Conservation (phyloP, 805 yeast species). For the Wickerhamiella kurtzmanii region DNA sequence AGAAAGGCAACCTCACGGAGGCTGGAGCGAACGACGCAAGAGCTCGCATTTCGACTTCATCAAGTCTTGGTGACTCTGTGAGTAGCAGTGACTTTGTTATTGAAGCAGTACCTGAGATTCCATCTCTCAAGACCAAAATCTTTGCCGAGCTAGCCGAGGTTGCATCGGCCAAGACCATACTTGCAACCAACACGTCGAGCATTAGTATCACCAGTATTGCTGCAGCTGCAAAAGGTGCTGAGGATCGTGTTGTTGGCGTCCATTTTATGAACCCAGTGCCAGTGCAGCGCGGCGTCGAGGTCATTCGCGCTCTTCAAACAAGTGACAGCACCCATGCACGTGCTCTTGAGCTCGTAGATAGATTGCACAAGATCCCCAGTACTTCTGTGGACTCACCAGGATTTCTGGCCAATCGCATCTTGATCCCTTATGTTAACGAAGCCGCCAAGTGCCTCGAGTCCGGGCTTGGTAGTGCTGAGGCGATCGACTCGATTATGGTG, state of each 20-base stretch:
- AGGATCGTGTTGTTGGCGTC: slow-evolving; percentile 29
- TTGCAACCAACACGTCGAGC: slow-evolving; percentile 32
- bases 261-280: slow-evolving; percentile 36
- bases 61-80: slow-evolving; percentile 20
- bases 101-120: slow-evolving; percentile 33
- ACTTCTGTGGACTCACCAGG: slow-evolving; percentile 30
- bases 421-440: slow-evolving; percentile 32
- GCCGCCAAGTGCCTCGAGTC: slow-evolving; percentile 29
- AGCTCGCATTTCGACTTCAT: slow-evolving; percentile 18
- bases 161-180: slow-evolving; percentile 22
- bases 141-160: slow-evolving; percentile 22
- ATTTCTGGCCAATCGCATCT: slow-evolving; percentile 30
- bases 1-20: slow-evolving; percentile 23
- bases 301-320: slow-evolving; percentile 31
- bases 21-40: slow-evolving; percentile 23
- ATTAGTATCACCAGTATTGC: slow-evolving; percentile 31
- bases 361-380: slow-evolving; percentile 28
- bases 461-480: slow-evolving; percentile 29
- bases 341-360: slow-evolving; percentile 23
- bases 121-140: slow-evolving; percentile 25
- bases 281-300: slow-evolving; percentile 32
- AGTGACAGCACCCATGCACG: slow-evolving; percentile 21
- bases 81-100: slow-evolving; percentile 27
- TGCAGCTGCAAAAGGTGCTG: slow-evolving; percentile 30
- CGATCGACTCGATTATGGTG: slow-evolving; percentile 31